Percentiles rank a stretch among this genome's conserved stretches.
phyloP scores from a whole-genome alignment of 2,329 filamentous ascomycete genomes.

The Nigrograna mackinnonii region DNA sequence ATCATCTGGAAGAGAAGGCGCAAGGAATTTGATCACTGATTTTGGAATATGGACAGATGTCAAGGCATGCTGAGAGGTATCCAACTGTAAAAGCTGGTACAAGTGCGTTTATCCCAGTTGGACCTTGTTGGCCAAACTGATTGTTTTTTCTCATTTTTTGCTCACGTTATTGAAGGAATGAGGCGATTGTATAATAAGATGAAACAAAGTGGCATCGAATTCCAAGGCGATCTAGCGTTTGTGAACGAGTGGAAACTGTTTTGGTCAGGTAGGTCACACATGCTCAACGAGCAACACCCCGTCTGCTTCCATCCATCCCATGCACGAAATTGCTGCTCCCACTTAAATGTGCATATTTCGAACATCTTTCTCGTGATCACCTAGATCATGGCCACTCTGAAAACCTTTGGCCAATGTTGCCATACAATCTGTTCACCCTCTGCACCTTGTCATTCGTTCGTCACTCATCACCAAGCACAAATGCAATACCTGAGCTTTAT shows the following conservation, averaged over 20 bases:
- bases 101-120: conserved; percentile 49
- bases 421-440: too few relatives aligned
- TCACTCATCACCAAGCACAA: too few relatives aligned
- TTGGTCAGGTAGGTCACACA: conserved; percentile 39
- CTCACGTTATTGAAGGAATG: conserved; percentile 41
- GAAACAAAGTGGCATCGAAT: conserved; percentile 39
- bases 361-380: too few relatives aligned
- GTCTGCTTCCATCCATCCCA: too few relatives aligned
- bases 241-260: conserved; percentile 60
- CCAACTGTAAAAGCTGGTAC: conserved; percentile 55
- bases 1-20: background rate
- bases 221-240: conserved; percentile 58
- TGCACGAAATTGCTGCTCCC: too few relatives aligned
- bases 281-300: too few relatives aligned
- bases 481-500: too few relatives aligned
- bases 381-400: too few relatives aligned
- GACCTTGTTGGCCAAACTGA: too few relatives aligned
- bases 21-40: conserved; percentile 12
- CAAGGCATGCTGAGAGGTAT: conserved; percentile 62
- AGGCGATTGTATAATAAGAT: conserved; percentile 53
- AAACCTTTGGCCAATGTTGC: too few relatives aligned
- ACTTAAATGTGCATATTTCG: too few relatives aligned
- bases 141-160: background rate
- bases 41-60: conserved; percentile 48
- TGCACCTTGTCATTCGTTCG: too few relatives aligned